These are phyloP conservation scores for Scenedesmus sp. DNA, from an alignment of 163 green algal genomes.

Conservation along the genomic window DNA sequence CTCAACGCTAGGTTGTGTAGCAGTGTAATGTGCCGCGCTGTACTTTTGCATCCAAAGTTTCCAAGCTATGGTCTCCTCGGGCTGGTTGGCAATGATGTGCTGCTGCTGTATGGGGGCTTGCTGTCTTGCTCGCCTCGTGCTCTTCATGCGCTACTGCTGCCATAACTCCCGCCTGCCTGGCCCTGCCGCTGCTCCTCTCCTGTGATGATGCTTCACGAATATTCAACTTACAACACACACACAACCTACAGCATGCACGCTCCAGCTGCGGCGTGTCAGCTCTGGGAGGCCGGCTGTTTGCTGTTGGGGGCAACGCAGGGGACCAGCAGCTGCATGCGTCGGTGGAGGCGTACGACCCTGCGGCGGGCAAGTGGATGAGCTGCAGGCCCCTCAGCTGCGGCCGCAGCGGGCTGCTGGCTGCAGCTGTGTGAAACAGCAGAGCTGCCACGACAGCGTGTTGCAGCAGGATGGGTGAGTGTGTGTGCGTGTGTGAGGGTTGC, in stretches of 20 bases:
- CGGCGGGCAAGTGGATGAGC: constrained; percentile 64
- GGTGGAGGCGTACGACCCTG: constrained; percentile 64
- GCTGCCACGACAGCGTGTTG: not conserved
- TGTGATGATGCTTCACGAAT: not conserved
- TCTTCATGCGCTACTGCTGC: too few species aligned
- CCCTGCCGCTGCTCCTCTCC: not conserved
- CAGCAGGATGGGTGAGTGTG: not conserved
- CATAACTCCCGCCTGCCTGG: not conserved
- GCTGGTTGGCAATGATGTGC: too few species aligned
- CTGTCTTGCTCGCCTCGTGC: too few species aligned
- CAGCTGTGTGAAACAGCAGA: constrained; percentile 56
- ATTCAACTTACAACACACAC: not conserved
- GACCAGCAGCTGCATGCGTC: constrained; percentile 57
- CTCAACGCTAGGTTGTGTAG: too few species aligned
- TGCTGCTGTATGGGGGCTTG: too few species aligned
- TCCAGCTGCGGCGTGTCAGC: constrained; percentile 62
- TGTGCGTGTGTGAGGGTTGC: too few species aligned
- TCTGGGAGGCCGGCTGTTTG: constrained; percentile 67
- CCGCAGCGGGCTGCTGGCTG: constrained; percentile 67
- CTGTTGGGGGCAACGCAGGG: constrained; percentile 66
- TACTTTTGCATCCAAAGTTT: too few species aligned
- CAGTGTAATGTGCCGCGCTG: too few species aligned
- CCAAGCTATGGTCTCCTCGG: too few species aligned
- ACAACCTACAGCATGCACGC: constrained; percentile 50
- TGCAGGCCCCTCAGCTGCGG: constrained; percentile 58